phyloP scores from a whole-genome alignment of 805 yeast genomes.

The Lachancea nothofagi region DNA sequence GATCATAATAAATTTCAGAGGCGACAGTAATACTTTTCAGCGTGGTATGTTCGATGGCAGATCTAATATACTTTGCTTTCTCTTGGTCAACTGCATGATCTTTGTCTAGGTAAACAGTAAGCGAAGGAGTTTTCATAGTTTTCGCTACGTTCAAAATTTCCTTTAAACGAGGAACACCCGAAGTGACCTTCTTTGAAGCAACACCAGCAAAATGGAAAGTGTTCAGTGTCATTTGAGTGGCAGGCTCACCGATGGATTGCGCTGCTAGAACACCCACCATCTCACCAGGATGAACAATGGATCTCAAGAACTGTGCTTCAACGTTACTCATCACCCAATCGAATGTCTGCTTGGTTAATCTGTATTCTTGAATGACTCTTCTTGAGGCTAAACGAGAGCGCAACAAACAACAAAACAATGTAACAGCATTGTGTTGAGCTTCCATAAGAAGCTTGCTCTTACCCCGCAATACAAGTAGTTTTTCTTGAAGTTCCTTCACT shows the following conservation, averaged over 20 bases:
- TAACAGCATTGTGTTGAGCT: conserved; percentile 89
- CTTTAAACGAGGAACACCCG: conserved; percentile 96
- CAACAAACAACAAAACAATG: conserved; percentile 82
- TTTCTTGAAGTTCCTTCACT: conserved; percentile 62
- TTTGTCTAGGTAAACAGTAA: conserved; percentile 84
- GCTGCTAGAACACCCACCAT: conserved; percentile 98
- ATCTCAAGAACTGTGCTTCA: conserved; percentile 86
- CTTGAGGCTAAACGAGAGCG: conserved; percentile 89
- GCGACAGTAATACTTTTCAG: conserved; percentile 93
- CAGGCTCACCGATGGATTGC: conserved; percentile 97
- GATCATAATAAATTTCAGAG: conserved; percentile 95
- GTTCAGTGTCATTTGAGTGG: conserved; percentile 95
- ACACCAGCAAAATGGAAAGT: conserved; percentile 99
- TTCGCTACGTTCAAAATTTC: conserved; percentile 98
- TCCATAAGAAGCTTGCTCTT: conserved; percentile 63
- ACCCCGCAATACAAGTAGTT: conserved; percentile 77
- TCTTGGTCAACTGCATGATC: conserved; percentile 85
- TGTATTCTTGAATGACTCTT: conserved; percentile 87
- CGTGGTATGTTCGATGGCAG: conserved; percentile 95
- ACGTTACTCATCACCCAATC: conserved; percentile 95
- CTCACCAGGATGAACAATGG: conserved; percentile 94
- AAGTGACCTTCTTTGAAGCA: conserved; percentile 89
- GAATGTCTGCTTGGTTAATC: conserved; percentile 77
- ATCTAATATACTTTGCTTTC: conserved; percentile 88
- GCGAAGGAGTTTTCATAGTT: conserved; percentile 98